Evolutionary conservation across 176 grass and related monocot genomes (phyloP), one percentile per base, ranked within the genome.

Genomic region (bread wheat (Triticum aestivum)): DNA sequence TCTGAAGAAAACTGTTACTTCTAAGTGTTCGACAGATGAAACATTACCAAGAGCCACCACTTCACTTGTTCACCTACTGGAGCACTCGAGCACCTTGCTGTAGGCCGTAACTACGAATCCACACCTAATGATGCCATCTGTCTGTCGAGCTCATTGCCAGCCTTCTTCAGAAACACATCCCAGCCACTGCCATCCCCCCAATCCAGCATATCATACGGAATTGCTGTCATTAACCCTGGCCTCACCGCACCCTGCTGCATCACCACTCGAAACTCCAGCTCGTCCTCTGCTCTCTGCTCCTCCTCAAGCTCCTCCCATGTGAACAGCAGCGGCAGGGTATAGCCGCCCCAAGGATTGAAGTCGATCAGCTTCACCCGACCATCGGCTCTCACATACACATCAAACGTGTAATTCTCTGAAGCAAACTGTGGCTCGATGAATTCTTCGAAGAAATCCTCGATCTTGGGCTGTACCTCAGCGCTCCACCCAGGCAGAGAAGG

Each of bases 191-290:
- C 92, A 45, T 98, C 86, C 3, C 90, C 92, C 82, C 86, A 96
- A 91, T 96, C 90, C 79, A 98, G 88, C 89, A 96, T 96, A 86
- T 98, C 97, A 86, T 91, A 96, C 0, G 97, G 94, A 61, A 96
- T 82, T 2, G 97, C 91, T n/a, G 97, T 98, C 89, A 92, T 96
- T 61, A 98, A 82, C 59, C 97, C 93, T 37, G 97, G 97, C 66
- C 92, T 93, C 76, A 98, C 92, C 15, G 92, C 93, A 41, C 88
- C 88, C 52, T 90, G 90, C 49, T 85, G 88, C 84, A 96, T 91
- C 77, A 98, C 90, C 76, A 96, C 67, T 84, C 90, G 75, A n/a
- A 89, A 89, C 66, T 92, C 92, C 61, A 94, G 44, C 24, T 78
- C 90, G 9, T 83, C 29, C 2, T 45, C 75, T 37, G 41, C 75